Conservation (phyloP, 1,139 yeast genomes). For the Zygoascus sp. region DNA sequence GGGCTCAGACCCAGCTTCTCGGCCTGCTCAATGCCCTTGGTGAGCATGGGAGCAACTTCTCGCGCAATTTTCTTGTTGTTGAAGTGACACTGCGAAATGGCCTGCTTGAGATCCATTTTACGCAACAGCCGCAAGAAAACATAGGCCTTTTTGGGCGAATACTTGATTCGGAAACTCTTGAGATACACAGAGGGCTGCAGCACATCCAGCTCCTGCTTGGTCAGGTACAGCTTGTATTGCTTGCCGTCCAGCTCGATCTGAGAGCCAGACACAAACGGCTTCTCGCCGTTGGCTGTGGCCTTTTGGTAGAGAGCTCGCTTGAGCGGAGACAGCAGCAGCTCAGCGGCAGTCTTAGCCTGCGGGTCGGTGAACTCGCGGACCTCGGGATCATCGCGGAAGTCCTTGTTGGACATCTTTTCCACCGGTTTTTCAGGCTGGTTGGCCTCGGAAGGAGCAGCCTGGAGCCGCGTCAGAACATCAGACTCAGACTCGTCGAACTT, state of each 20-base stretch:
- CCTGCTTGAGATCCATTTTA: conserved; percentile 65
- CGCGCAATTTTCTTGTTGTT: conserved; percentile 73
- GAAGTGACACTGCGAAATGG: conserved; percentile 91
- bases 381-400: conserved; percentile 24
- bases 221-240: conserved; percentile 52
- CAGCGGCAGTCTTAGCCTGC: conserved; percentile 34
- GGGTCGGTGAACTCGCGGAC: conserved; percentile 23
- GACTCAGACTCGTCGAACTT: conserved; percentile 20
- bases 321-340: conserved; percentile 60
- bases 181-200: conserved; percentile 82
- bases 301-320: conserved; percentile 60
- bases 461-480: conserved; percentile 16
- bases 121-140: conserved; percentile 70
- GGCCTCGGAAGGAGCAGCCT: conserved; percentile 8
- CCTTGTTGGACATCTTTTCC: conserved; percentile 18
- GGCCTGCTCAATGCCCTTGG: conserved; percentile 69
- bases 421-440: conserved; percentile 9
- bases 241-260: conserved; percentile 48
- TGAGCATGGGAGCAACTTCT: conserved; percentile 71
- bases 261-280: conserved; percentile 58
- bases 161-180: conserved; percentile 73
- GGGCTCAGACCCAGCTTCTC: conserved; percentile 53
- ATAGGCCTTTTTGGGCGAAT: conserved; percentile 85
- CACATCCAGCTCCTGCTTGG: conserved; percentile 60
- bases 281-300: conserved; percentile 54